Evolutionary conservation across 257 asterid genomes (phyloP), one percentile per base, ranked within the genome.

Genomic region (Jaltomata sinuosa): DNA sequence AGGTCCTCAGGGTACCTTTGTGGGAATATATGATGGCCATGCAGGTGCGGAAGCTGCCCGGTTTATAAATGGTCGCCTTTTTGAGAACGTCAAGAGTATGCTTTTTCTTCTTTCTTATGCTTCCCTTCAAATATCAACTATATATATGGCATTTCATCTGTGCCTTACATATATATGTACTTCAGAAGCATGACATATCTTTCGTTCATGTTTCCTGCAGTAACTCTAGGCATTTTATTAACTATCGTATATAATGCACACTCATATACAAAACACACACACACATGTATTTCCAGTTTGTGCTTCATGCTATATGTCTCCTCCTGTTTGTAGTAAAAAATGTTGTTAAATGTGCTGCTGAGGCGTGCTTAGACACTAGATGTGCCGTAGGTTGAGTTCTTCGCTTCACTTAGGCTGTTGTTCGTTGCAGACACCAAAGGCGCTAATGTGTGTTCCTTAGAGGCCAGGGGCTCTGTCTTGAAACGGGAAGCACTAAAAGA

Each of bases 1-100:
- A 0, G 97, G 97, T 25, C 97, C 94, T 77, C 88, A 85, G 54
- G 99, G 98, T 45, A 92, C 99, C 11, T 95, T 93, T 89, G 95
- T 95, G 19, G 99, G 99, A 80, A 83, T 95, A 79, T 95, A 95
- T 78, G 99, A 95, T 80, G 99, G 98, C 71, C 99, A 95, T 89
- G 98, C 90, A 15, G 98, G 98, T 84, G 92, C 97, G 0, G 98
- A 95, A 62, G 94, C 95, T 87, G 85, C 99, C 11, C 88, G 76
- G 69, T 95, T 95, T 83, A 88, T 95, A 79, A 90, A 83, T 84
- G 79, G 84, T 38, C 88, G 85, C 59, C 97, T 95, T 84, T 94
- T 95, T 40, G 86, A 90, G 80, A 91, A 94, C 79, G 84, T 95
- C 34, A 92, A 92, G 93, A 91, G 99, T 95, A 94, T 62, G 93